Evolutionary conservation across 352 stramenopile species (phyloP).

Genomic region (Pythium brachiatum): DNA sequence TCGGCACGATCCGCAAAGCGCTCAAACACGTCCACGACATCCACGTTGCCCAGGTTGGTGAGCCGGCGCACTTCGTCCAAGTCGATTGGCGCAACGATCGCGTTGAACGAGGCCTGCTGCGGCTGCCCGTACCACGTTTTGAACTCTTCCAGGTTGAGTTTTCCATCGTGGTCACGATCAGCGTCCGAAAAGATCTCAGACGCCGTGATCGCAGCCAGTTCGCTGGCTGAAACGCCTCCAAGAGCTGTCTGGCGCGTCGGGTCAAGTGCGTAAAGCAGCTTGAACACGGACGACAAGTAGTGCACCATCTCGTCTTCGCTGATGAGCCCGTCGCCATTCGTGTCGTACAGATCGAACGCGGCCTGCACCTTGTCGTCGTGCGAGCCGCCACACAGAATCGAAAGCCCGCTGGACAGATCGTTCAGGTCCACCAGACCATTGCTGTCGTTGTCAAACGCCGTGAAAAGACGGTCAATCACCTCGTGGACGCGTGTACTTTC

Average conservation of each 20-base stretch:
- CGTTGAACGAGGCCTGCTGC: conserved; percentile 66
- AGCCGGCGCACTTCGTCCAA: conserved; percentile 81
- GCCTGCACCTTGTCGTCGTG: conserved; percentile 67
- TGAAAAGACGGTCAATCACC: conserved; percentile 75
- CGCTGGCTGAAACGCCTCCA: conserved; percentile 47
- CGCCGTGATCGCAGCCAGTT: conserved; percentile 64
- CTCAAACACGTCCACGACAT: conserved; percentile 87
- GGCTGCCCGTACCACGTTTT: conserved; percentile 77
- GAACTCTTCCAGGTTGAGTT: conserved; percentile 86
- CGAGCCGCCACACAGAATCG: conserved; percentile 58
- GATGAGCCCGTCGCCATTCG: conserved; percentile 80
- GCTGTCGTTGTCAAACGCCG: conserved; percentile 69
- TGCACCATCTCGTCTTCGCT: conserved; percentile 82
- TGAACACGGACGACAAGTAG: conserved; percentile 85
- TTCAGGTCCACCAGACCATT: conserved; percentile 75
- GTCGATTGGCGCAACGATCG: conserved; percentile 66
- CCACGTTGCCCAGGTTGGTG: conserved; percentile 78
- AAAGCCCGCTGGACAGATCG: conserved; percentile 73
- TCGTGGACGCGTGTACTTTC: conserved; percentile 63
- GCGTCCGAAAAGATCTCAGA: conserved; percentile 85
- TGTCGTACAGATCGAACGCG: conserved; percentile 85
- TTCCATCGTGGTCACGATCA: conserved; percentile 81
- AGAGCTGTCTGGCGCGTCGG: conserved; percentile 58
- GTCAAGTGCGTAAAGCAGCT: conserved; percentile 71
- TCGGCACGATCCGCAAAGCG: conserved; percentile 74